phyloP scores from a whole-genome alignment of 2,329 filamentous ascomycete genomes.

The Ophiostoma sp. region DNA sequence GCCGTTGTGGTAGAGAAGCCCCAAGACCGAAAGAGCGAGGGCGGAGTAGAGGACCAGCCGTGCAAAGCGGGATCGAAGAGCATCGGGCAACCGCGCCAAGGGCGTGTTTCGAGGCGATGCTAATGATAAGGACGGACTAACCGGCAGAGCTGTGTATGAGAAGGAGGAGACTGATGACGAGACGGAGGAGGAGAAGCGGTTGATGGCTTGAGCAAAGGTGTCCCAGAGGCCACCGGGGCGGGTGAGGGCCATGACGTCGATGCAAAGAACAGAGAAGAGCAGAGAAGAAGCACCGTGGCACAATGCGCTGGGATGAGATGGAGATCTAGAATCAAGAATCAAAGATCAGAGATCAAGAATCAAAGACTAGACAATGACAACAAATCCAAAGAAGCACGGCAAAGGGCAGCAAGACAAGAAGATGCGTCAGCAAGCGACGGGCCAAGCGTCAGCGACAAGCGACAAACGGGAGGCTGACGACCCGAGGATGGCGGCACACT shows the following conservation, averaged over 20 bases:
- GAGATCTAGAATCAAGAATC: neutral
- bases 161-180: neutral
- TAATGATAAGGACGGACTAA: neutral
- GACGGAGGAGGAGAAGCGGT: neutral
- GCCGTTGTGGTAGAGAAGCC: neutral
- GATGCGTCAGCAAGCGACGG: too few relatives aligned
- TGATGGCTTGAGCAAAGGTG: neutral
- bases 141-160: constrained; percentile 6
- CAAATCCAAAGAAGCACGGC: neutral
- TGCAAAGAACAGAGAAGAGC: too few relatives aligned
- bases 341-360: too few relatives aligned
- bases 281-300: neutral
- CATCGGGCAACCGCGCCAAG: neutral
- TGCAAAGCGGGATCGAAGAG: constrained; percentile 11
- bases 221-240: neutral
- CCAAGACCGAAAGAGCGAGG: constrained; percentile 1
- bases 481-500: too few relatives aligned
- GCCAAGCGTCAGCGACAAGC: too few relatives aligned
- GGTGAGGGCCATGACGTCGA: neutral
- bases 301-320: neutral
- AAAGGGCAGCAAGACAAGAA: too few relatives aligned
- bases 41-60: constrained; percentile 13
- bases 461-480: too few relatives aligned
- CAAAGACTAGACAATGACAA: too few relatives aligned
- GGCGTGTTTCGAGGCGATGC: neutral